A percentile compares a stretch with the other conserved stretches of the same genome.
phyloP scores from a whole-genome alignment of 1,284 basidiomycete genomes.

The Jaminaea rosea region DNA sequence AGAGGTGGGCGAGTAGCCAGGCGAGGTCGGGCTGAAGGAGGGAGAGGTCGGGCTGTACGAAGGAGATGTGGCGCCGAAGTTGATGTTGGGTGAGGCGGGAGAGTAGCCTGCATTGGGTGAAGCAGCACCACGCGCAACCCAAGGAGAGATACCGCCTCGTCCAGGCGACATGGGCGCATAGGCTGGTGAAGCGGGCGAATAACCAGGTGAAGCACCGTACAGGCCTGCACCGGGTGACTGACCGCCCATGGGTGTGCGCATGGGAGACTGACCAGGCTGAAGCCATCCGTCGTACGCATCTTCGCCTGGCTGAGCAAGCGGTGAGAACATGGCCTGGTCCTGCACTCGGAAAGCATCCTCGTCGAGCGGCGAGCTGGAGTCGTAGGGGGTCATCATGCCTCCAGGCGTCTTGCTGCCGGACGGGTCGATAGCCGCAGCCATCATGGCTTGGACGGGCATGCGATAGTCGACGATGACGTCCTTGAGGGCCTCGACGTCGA shows the following conservation, averaged over 20 bases:
- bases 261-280: constrained; percentile 70
- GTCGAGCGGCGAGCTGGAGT: constrained; percentile 68
- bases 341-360: constrained; percentile 55
- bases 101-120: constrained; percentile 30
- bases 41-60: constrained; percentile 54
- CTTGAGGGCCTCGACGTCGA: constrained; percentile 97
- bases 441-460: constrained; percentile 54
- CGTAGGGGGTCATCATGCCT: constrained; percentile 44
- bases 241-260: constrained; percentile 43
- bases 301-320: constrained; percentile 74
- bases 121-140: constrained; percentile 8
- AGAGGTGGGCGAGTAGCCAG: constrained; percentile 39
- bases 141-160: constrained; percentile 3
- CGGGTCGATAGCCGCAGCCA: constrained; percentile 20
- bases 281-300: constrained; percentile 60
- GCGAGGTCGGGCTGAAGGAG: constrained; percentile 35
- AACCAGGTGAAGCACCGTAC: constrained; percentile 16
- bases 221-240: constrained; percentile 23
- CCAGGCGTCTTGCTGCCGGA: constrained; percentile 40
- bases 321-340: constrained; percentile 83
- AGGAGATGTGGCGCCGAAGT: constrained; percentile 59
- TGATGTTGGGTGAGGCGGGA: constrained; percentile 38
- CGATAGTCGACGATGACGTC: constrained; percentile 96
- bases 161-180: constrained; percentile 18
- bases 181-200: constrained; percentile 30